Evolutionary conservation across 108 stramenopile species (phyloP).

Genomic region (Skeletonema menzelii): DNA sequence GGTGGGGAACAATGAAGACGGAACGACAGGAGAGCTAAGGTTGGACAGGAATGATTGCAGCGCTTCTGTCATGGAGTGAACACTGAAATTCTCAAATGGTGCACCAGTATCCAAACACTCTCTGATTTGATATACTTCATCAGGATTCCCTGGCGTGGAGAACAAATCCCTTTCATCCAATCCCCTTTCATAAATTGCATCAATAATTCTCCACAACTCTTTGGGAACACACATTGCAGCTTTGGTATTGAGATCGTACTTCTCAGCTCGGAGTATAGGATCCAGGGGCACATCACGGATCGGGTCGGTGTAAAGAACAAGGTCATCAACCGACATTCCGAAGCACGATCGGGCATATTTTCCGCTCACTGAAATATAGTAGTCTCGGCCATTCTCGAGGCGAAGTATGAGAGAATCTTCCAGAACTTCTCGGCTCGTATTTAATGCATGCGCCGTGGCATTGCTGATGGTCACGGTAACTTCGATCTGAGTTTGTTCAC

Average conservation of each 20-base stretch:
- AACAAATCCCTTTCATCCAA: conserved; percentile 89
- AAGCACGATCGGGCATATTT: conserved; percentile 90
- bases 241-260: conserved; percentile 57
- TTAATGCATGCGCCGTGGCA: conserved; percentile 75
- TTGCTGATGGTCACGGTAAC: conserved; percentile 82
- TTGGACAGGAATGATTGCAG: conserved; percentile 79
- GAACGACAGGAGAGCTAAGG: conserved; percentile 85
- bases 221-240: conserved; percentile 92
- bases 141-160: conserved; percentile 63
- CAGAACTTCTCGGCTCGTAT: conserved; percentile 82
- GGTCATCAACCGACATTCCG: conserved; percentile 90
- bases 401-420: conserved; percentile 93
- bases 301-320: conserved; percentile 89
- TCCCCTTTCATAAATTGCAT: conserved; percentile 89
- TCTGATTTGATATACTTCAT: conserved; percentile 83
- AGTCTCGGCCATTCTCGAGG: conserved; percentile 94
- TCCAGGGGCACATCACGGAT: conserved; percentile 86
- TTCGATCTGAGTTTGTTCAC: conserved; percentile 74
- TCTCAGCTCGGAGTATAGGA: conserved; percentile 74
- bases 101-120: conserved; percentile 89
- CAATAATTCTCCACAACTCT: conserved; percentile 95
- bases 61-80: conserved; percentile 83
- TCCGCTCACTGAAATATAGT: conserved; percentile 86
- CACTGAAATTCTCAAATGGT: conserved; percentile 59
- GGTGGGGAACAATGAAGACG: conserved; percentile 72